Evolutionary conservation across 2,329 filamentous ascomycete genomes (phyloP).

Genomic region (Escovopsis sp.): DNA sequence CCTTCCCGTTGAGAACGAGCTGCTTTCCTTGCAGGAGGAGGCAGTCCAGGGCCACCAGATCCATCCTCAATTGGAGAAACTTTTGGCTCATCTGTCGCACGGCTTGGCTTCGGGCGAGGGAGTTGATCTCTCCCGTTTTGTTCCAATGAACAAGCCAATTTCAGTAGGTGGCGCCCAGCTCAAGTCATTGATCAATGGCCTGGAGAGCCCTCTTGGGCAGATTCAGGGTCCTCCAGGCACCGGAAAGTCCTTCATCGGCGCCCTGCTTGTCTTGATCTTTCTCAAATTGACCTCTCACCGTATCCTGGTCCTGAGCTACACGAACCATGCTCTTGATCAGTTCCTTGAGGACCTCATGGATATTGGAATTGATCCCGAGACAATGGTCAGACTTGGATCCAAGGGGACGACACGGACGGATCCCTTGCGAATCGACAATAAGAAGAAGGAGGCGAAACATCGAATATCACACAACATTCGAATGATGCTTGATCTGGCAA

Average conservation of each 20-base stretch:
- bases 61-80: constrained; percentile 1
- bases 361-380: constrained; percentile 33
- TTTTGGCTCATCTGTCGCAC: neutral
- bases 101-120: neutral
- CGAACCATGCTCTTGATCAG: constrained; percentile 43
- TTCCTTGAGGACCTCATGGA: constrained; percentile 48
- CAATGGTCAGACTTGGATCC: constrained; percentile 49
- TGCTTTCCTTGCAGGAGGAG: constrained; percentile 24
- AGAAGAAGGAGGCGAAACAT: constrained; percentile 9
- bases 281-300: constrained; percentile 31
- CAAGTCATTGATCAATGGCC: constrained; percentile 36
- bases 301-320: constrained; percentile 53
- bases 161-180: constrained; percentile 30
- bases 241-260: constrained; percentile 62
- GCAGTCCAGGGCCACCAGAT: constrained; percentile 4
- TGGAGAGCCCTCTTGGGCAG: constrained; percentile 39
- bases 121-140: constrained; percentile 6
- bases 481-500: neutral
- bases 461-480: neutral
- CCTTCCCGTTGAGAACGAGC: constrained; percentile 38
- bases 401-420: constrained; percentile 39
- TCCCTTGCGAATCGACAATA: constrained; percentile 29
- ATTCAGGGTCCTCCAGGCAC: constrained; percentile 67
- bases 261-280: constrained; percentile 43
- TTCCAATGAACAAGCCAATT: constrained; percentile 14